Evolutionary conservation across 2,329 filamentous ascomycete genomes (phyloP).

Genomic region (Leptodontidium sp.): DNA sequence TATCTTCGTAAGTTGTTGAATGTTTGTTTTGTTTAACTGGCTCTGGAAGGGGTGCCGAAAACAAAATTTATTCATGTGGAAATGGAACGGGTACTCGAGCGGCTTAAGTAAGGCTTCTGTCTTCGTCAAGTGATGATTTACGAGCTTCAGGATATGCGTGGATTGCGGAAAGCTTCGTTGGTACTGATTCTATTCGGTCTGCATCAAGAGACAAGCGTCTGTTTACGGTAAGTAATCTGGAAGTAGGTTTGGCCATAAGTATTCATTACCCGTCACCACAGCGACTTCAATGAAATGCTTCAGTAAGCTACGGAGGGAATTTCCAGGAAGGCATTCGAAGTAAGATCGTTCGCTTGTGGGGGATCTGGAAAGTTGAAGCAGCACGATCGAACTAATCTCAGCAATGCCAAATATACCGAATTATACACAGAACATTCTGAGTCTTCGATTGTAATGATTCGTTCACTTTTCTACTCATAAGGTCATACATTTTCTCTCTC

Average conservation of each 20-base stretch:
- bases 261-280: no score
- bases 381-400: no score
- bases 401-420: neutral
- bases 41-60: neutral
- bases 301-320: no score
- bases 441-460: neutral
- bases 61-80: neutral
- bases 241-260: neutral
- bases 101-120: no score
- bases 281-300: no score
- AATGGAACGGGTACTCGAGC: neutral
- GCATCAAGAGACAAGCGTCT: neutral
- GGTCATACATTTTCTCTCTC: neutral
- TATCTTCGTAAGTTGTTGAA: constrained; percentile 55
- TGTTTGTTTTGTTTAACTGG: neutral
- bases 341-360: no score
- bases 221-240: neutral
- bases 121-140: neutral
- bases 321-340: no score
- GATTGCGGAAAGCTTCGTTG: neutral
- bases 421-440: neutral
- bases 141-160: neutral
- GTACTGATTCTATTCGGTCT: neutral
- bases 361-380: no score
- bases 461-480: no score